Evolutionary conservation across 1,284 basidiomycete genomes (phyloP).

Genomic region (Melanopsichium pennsylvanicum): DNA sequence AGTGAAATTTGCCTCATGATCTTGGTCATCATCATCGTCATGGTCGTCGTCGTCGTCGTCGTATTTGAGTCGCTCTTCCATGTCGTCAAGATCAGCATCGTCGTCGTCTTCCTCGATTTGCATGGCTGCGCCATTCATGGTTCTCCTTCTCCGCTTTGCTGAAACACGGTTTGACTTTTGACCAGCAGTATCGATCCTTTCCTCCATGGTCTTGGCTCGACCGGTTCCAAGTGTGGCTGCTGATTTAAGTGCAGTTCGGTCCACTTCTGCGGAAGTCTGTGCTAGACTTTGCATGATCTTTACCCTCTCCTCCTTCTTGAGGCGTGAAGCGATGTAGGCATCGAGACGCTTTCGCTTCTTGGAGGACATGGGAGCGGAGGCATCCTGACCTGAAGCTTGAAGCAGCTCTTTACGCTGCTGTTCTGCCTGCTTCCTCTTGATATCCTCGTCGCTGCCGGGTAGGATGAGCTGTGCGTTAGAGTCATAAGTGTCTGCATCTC

Average conservation of each 20-base stretch:
- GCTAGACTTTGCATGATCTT: slow-evolving; percentile 61
- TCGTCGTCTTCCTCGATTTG: slow-evolving; percentile 55
- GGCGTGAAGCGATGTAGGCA: slow-evolving; percentile 63
- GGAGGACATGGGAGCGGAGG: slow-evolving; percentile 50
- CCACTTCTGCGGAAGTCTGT: slow-evolving; percentile 57
- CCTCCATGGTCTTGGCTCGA: slow-evolving; percentile 46
- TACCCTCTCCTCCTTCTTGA: slow-evolving; percentile 63
- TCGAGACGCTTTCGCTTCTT: slow-evolving; percentile 66
- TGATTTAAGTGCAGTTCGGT: slow-evolving; percentile 56
- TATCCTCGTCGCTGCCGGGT: slow-evolving; percentile 45
- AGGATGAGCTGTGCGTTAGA: slow-evolving; percentile 59
- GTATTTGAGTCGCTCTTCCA: neutral
- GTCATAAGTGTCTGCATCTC: slow-evolving; percentile 39
- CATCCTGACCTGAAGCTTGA: slow-evolving; percentile 46
- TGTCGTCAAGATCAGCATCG: slow-evolving; percentile 45
- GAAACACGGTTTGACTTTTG: slow-evolving; percentile 23
- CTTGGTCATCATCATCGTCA: slow-evolving; percentile 17
- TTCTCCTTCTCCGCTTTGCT: slow-evolving; percentile 19
- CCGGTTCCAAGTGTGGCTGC: slow-evolving; percentile 63
- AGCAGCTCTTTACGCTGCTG: slow-evolving; percentile 46
- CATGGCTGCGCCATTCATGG: slow-evolving; percentile 40
- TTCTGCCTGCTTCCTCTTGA: slow-evolving; percentile 30
- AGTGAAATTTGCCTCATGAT: slow-evolving; percentile 20
- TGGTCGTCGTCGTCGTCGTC: neutral
- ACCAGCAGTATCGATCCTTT: slow-evolving; percentile 52